Evolutionary conservation across 148 eudicot species (phyloP), one percentile per base, ranked within the genome.

Genomic region (Polygonum aviculare): DNA sequence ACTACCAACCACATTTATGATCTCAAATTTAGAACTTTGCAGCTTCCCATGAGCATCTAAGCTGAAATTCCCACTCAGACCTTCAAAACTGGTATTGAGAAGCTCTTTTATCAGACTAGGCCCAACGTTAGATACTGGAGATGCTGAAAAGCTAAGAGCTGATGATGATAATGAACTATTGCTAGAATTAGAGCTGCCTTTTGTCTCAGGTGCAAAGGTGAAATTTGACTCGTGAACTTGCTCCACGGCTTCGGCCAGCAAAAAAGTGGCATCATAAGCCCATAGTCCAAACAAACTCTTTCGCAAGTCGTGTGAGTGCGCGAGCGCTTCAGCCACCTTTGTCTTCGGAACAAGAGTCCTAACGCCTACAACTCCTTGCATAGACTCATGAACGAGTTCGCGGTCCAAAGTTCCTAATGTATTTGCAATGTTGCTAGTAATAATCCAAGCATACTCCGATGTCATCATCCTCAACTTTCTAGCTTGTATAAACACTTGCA

Each of bases 311-410:
- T 26, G 31, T 26, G 31, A 26, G 31, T 26, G 31, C 31, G 41
- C 41, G 7, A 4, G 41, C 7, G 41, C 41, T 38, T 52, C 26
- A 44, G 76, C 75, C 81, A n/a, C 67, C 31, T 72, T 14, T 2
- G 79, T 69, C 3, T 14, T 54, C 35, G 84, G 83, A 26, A 82
- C 57, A 52, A 80, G 52, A 26, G 80, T 74, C 69, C 48, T 84
- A 9, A 86, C 89, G 11, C 89, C 89, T 1, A 86, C 6, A 8
- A 86, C 86, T 9, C 88, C 88, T 73, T 81, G 81, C 88, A 86
- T 86, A 19, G 83, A 83, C n/a, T 26, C 31, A 3, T 69, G 79
- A 15, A 81, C 39, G 2, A 69, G 79, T 1, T 41, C 19, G 12
- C 48, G 77, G 52, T 81, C 77, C 50, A 82, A 45, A 4, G 44